A percentile compares a stretch with the other conserved stretches of the same genome.
Evolutionary conservation across 78 protist species (phyloP).

Genomic region (Dictyostelium citrinum): DNA sequence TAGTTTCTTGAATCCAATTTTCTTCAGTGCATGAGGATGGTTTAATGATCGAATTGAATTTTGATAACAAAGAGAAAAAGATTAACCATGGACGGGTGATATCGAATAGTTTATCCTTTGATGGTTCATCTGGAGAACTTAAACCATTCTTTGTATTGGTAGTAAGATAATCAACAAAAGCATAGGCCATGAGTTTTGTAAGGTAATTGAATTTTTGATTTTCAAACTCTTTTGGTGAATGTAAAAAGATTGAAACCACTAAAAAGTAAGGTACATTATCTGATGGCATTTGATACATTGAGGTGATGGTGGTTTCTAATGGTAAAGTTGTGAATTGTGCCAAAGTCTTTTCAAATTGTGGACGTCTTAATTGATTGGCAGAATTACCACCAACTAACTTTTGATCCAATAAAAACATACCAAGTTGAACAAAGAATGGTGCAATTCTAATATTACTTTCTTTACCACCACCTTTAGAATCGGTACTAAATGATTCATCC

Average conservation of each 20-base stretch:
- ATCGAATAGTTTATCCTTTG: neutral
- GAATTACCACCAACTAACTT: neutral
- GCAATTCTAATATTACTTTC: slow-evolving; percentile 76
- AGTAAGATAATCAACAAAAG: neutral
- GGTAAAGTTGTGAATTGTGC: neutral
- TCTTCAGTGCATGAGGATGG: neutral
- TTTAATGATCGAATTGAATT: neutral
- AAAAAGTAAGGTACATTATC: slow-evolving; percentile 62
- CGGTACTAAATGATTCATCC: slow-evolving; percentile 76
- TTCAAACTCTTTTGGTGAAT: slow-evolving; percentile 48
- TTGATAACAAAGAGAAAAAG: slow-evolving; percentile 11
- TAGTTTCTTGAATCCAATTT: slow-evolving; percentile 13
- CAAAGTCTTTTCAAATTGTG: slow-evolving; percentile 54
- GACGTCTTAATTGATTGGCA: slow-evolving; percentile 32
- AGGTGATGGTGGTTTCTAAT: neutral
- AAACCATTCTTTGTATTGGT: too few relatives aligned
- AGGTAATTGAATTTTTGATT: slow-evolving; percentile 4
- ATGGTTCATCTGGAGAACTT: neutral
- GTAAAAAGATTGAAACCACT: slow-evolving; percentile 23
- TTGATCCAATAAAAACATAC: slow-evolving; percentile 71
- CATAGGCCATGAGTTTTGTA: slow-evolving; percentile 1
- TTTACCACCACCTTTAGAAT: slow-evolving; percentile 85
- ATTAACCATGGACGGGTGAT: slow-evolving; percentile 40
- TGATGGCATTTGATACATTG: neutral
- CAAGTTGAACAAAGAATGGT: slow-evolving; percentile 83